Conservation (phyloP, 768 basidiomycete genomes). For the Pleurotus pulmonarius region DNA sequence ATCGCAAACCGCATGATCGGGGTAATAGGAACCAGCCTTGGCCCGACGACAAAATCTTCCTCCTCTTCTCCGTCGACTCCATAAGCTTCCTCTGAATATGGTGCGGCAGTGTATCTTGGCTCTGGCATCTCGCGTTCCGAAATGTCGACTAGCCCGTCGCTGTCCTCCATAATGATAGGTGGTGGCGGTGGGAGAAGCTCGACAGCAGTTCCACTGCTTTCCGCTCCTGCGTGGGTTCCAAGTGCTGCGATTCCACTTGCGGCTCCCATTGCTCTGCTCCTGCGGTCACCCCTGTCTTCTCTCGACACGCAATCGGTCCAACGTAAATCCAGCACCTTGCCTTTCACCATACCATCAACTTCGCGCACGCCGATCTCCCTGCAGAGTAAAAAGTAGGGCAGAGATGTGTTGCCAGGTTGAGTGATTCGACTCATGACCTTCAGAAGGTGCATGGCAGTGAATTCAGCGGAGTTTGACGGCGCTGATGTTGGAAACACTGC, state of each 20-base stretch:
- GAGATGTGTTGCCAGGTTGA: constrained; percentile 54
- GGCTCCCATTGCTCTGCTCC: constrained; percentile 15
- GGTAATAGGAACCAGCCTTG: constrained; percentile 71
- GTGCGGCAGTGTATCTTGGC: constrained; percentile 3
- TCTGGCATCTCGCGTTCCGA: constrained; percentile 36
- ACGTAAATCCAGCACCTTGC: constrained; percentile 67
- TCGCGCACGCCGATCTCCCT: constrained; percentile 80
- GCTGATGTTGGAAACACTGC: constrained; percentile 29
- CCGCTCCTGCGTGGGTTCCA: constrained; percentile 9
- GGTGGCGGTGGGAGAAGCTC: not conserved
- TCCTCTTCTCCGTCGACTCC: constrained; percentile 45
- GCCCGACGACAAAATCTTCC: constrained; percentile 63
- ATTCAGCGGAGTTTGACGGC: constrained; percentile 58
- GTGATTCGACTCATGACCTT: constrained; percentile 80
- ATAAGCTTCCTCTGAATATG: constrained; percentile 14
- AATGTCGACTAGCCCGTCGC: constrained; percentile 17
- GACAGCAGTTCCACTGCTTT: constrained; percentile 15
- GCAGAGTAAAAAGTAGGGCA: constrained; percentile 80
- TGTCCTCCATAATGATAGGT: constrained; percentile 7
- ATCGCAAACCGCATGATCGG: constrained; percentile 85
- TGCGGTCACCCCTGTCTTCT: constrained; percentile 34
- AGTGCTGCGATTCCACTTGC: constrained; percentile 13
- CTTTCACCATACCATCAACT: constrained; percentile 83
- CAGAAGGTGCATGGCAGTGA: constrained; percentile 75
- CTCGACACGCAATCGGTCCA: constrained; percentile 71